Conservation (phyloP, 140 eudicot species). For the Anethum foeniculum region DNA sequence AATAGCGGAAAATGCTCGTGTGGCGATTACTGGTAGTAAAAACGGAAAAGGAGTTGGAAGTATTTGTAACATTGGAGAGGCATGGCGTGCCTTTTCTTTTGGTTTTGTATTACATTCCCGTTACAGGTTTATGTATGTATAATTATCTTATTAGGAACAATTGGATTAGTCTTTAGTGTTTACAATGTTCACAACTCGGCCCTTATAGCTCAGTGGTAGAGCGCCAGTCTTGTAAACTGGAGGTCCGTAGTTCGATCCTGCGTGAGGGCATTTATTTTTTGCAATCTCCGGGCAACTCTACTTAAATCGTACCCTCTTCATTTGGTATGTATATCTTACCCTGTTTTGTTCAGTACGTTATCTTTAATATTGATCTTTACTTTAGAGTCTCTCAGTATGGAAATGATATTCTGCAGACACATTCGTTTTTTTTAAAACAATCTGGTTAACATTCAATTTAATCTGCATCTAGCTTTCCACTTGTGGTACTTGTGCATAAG, state of each 20-base stretch:
- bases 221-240: conserved; percentile 83
- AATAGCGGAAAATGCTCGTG: conserved; percentile 38
- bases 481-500: neutral
- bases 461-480: neutral
- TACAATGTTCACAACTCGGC: conserved; percentile 13
- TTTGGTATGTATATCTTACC: neutral
- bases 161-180: neutral
- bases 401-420: neutral
- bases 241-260: conserved; percentile 88
- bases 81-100: neutral
- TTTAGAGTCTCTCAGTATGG: neutral
- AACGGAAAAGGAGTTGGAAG: neutral
- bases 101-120: neutral
- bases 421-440: neutral
- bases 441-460: neutral
- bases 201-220: conserved; percentile 86
- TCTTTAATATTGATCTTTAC: neutral
- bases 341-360: neutral
- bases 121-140: neutral
- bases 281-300: neutral
- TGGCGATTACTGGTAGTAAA: conserved; percentile 43
- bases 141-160: neutral
- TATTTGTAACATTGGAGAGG: neutral
- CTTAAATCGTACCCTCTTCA: neutral
- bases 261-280: conserved; percentile 32